Percentiles rank a stretch among this genome's conserved stretches.
Conservation (phyloP, 1,284 basidiomycete genomes). For the Leucoagaricus sp. region DNA sequence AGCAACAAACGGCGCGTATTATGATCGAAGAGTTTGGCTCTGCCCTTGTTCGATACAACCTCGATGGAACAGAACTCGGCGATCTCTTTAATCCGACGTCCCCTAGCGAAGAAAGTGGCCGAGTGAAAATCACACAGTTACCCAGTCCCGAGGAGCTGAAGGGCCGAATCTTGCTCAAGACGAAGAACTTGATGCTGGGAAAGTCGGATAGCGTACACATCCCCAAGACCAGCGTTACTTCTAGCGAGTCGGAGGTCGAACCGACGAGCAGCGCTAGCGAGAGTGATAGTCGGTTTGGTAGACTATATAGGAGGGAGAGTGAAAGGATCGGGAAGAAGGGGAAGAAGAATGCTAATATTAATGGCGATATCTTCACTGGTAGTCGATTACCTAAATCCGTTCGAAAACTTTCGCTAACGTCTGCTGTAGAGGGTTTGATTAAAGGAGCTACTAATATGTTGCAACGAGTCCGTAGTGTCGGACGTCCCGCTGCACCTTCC, state of each 20-base stretch:
- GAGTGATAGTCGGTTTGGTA: neutral
- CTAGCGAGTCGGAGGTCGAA: slow-evolving; percentile 11
- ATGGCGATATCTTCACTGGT: slow-evolving; percentile 7
- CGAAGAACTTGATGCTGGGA: slow-evolving; percentile 34
- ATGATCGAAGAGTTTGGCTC: slow-evolving; percentile 84
- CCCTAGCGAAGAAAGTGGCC: slow-evolving; percentile 1
- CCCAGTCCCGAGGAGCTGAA: slow-evolving; percentile 90
- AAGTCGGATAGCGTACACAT: slow-evolving; percentile 16
- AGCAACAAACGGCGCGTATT: slow-evolving; percentile 80
- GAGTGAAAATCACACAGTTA: slow-evolving; percentile 51
- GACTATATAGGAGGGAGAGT: neutral
- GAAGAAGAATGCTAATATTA: neutral
- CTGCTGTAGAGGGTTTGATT: neutral
- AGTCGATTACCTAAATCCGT: neutral
- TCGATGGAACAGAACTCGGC: slow-evolving; percentile 38
- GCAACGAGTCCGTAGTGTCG: slow-evolving; percentile 14
- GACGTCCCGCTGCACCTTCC: slow-evolving; percentile 36
- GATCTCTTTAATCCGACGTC: neutral
- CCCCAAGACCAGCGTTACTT: slow-evolving; percentile 15
- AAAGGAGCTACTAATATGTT: slow-evolving; percentile 9
- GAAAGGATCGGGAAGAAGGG: neutral
- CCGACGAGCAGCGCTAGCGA: slow-evolving; percentile 27
- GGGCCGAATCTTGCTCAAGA: slow-evolving; percentile 82
- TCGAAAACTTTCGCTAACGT: neutral
- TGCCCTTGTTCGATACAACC: slow-evolving; percentile 62